phyloP scores from a whole-genome alignment of 345 rosid species.

The Rhodamnia rubescens region DNA sequence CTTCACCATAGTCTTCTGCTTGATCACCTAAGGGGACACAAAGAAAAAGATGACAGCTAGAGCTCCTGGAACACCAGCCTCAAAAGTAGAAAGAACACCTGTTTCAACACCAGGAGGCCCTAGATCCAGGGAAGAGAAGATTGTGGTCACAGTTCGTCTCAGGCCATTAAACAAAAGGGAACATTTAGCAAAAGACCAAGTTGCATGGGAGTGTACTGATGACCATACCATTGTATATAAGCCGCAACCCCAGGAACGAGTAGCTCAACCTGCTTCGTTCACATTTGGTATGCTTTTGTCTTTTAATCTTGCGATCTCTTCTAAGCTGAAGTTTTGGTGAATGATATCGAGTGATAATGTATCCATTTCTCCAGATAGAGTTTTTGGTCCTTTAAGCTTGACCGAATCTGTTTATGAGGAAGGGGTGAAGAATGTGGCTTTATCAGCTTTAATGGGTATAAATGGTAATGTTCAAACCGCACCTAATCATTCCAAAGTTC shows the following conservation, averaged over 20 bases:
- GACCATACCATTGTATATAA: slow-evolving; percentile 69
- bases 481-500: not conserved
- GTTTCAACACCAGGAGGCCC: slow-evolving; percentile 65
- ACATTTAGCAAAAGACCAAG: slow-evolving; percentile 73
- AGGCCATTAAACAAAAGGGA: slow-evolving; percentile 91
- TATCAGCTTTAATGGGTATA: slow-evolving; percentile 93
- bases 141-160: slow-evolving; percentile 87
- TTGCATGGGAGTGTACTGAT: slow-evolving; percentile 92
- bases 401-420: slow-evolving; percentile 89
- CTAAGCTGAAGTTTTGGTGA: slow-evolving; percentile 2
- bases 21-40: not conserved
- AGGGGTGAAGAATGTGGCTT: slow-evolving; percentile 95
- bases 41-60: slow-evolving; percentile 26
- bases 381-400: slow-evolving; percentile 65
- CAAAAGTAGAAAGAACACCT: slow-evolving; percentile 68
- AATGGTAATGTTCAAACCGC: slow-evolving; percentile 40
- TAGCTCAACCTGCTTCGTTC: slow-evolving; percentile 63
- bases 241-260: slow-evolving; percentile 72
- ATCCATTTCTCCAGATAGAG: slow-evolving; percentile 54
- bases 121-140: slow-evolving; percentile 84
- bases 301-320: not conserved
- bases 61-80: slow-evolving; percentile 81
- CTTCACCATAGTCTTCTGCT: not conserved
- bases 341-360: not conserved
- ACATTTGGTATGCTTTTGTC: slow-evolving; percentile 49